Conservation (phyloP, 2,329 filamentous ascomycete genomes). For the Talaromyces pinophilus region DNA sequence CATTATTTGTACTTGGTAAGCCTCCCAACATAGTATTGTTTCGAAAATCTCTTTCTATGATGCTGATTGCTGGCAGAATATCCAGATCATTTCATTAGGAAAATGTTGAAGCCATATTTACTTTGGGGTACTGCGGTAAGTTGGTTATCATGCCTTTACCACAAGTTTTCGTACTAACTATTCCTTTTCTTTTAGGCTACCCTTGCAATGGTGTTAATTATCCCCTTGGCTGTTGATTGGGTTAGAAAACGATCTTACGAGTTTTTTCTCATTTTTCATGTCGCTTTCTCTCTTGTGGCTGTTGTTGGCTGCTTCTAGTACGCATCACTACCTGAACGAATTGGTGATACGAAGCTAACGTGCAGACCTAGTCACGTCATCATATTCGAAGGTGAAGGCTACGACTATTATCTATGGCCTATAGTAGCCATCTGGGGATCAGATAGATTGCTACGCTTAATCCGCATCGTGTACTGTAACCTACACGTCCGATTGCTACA, state of each 20-base stretch:
- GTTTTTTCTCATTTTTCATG: slow-evolving; percentile 43
- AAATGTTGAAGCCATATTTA: slow-evolving; percentile 15
- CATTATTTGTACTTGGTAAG: slow-evolving; percentile 33
- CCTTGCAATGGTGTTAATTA: slow-evolving; percentile 42
- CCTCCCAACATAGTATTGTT: background rate
- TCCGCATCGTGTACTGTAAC: slow-evolving; percentile 49
- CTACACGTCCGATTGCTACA: slow-evolving; percentile 34
- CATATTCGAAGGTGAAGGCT: slow-evolving; percentile 50
- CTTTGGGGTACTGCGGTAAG: slow-evolving; percentile 30
- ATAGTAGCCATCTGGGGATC: slow-evolving; percentile 52
- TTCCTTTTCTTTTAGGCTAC: slow-evolving; percentile 26
- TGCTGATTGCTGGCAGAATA: slow-evolving; percentile 10
- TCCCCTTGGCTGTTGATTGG: slow-evolving; percentile 50
- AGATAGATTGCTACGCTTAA: slow-evolving; percentile 49
- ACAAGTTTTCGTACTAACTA: background rate
- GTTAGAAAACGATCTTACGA: slow-evolving; percentile 50
- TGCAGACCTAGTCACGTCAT: slow-evolving; percentile 45
- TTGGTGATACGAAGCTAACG: background rate
- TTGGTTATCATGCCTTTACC: background rate
- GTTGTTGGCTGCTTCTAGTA: slow-evolving; percentile 49
- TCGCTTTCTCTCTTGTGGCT: slow-evolving; percentile 39
- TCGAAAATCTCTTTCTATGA: background rate
- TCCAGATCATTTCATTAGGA: background rate
- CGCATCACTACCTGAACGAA: slow-evolving; percentile 33
- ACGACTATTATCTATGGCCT: slow-evolving; percentile 55